These are phyloP conservation scores for Sutorius australiensis DNA, from an alignment of 768 basidiomycete genomes.

Conservation along the genomic window DNA sequence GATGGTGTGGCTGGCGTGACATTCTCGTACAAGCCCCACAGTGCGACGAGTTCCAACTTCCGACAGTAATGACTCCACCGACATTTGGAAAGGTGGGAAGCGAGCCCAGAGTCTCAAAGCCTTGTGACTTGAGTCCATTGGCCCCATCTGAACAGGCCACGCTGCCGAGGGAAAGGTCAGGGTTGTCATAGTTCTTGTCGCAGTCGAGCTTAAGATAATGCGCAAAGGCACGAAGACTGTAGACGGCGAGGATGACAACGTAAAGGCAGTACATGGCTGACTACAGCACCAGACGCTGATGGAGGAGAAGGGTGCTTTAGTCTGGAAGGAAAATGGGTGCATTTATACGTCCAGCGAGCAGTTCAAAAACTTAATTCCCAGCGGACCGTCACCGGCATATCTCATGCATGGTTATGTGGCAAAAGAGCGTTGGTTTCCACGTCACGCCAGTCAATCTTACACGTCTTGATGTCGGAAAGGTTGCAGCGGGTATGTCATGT, in stretches of 20 bases:
- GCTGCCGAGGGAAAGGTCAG: conserved; percentile 19
- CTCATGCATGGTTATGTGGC: neutral
- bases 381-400: no score
- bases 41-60: conserved; percentile 18
- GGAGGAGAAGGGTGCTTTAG: neutral
- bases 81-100: conserved; percentile 37
- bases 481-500: no score
- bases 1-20: no score
- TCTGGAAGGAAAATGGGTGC: neutral
- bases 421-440: no score
- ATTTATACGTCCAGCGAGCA: conserved; percentile 14
- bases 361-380: neutral
- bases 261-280: conserved; percentile 28
- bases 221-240: conserved; percentile 18
- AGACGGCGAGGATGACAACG: conserved; percentile 9
- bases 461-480: no score
- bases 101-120: conserved; percentile 35
- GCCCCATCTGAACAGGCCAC: conserved; percentile 39
- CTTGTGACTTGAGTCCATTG: conserved; percentile 34
- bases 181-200: conserved; percentile 36
- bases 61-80: conserved; percentile 28
- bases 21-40: conserved; percentile 33
- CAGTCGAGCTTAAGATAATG: conserved; percentile 36
- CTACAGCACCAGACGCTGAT: neutral
- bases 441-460: no score